Evolutionary conservation across 495 filamentous ascomycete genomes (phyloP), one percentile per base, ranked within the genome.

Genomic region (Haplographium delicatum): DNA sequence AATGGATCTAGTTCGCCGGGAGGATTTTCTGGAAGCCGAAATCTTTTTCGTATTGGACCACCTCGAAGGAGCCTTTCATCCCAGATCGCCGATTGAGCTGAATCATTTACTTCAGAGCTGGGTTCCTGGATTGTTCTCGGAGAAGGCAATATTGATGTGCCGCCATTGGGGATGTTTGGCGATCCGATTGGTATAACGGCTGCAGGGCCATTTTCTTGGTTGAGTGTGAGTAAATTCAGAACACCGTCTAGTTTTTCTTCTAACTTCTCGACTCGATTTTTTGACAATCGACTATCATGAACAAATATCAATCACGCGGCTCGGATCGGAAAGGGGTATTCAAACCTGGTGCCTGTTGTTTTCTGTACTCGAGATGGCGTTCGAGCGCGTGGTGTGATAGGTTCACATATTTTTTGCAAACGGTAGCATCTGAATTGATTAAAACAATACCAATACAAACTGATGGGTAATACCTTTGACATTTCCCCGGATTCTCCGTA

Each of bases 181-280:
- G 46, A 35, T 20, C 38, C n/a, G 3, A 25, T 6, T 1, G 30
- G 27, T 8, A 33, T 28, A 19, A 11, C 19, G 11, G 18, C 5
- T 4, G n/a, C 2, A 11, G 38, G n/a, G 4, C n/a, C 16, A 9
- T 25, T 37, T 15, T 57, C 39, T 5, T 54, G 44, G 7, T 24
- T 15, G 5, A 24, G 41, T 44, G 45, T 54, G 16, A 59, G 47
- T 10, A 59, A 30, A 4, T 31, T 37, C 15, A 59, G 51, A 10
- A 59, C 34, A 23, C 37, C 51, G 35, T 59, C 51, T 22, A 59
- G 23, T 33, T 59, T 54, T 39, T 54, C 51, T 39, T 59, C 56
- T 0, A 59, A 26, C 22, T 50, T 54, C 19, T 49, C 45, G 1
- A 58, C 55, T 16, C 30, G 38, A 30, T 25, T 23, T 19, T 48